Evolutionary conservation across 2,329 filamentous ascomycete species (phyloP), one percentile per base, ranked within the genome.

Genomic region (Stromatinia cepivora): DNA sequence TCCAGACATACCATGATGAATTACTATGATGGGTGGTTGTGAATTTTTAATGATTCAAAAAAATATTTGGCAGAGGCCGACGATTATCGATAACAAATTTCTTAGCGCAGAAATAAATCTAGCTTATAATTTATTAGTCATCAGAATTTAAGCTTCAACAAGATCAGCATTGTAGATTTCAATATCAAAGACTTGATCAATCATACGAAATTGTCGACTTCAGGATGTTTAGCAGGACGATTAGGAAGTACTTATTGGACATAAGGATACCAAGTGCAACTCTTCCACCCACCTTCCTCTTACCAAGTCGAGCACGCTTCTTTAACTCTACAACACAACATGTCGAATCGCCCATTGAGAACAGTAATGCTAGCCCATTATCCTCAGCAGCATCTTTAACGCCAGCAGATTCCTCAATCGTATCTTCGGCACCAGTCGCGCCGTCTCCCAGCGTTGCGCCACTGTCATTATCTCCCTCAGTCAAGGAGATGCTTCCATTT

Each of bases 401-500:
- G 58, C 52, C 57, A 25, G 39, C 63, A 13, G 63, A 69, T 34
- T 15, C 69, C 15, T 39, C 72, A 28, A 53, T 71, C 34, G 25
- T 36, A 46, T 39, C 66, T 67, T 46, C 66, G 31, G 57, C 48
- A 36, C 63, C 67, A 8, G 11, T 54, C n/a, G 69, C 71, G 45
- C 73, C 74, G 50, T 48, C 72, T 1, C 59, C 71, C 6, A 70
- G 73, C 42, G 70, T 76, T 13, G 77, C 75, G 36, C 73, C 79
- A 66, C 74, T 74, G 52, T 72, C 74, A 22, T 76, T 90, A 71
- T 83, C 85, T 71, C 80, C 85, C 64, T 86, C 86, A 0, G 83
- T 92, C 72, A 83, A 82, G 72, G 78, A 84, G 71, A 85, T 93
- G 61, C 87, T 93, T 42, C 91, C 92, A 1, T 83, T 92, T 59